Conservation (phyloP, 2,329 filamentous ascomycete genomes). For the Colletotrichum orbiculare region DNA sequence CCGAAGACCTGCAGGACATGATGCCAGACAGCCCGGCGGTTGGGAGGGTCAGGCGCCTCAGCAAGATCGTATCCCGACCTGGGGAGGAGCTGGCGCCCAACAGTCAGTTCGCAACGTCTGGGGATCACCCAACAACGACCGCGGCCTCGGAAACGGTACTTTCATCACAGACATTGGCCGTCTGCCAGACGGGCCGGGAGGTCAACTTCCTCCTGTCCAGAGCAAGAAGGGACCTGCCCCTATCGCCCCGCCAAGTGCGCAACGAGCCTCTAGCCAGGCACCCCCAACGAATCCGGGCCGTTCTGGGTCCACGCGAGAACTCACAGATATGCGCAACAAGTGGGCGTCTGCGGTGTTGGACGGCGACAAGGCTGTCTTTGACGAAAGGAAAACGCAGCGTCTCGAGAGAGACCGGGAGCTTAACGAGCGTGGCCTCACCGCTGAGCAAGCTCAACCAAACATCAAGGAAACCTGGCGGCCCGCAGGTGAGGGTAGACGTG, state of each 20-base stretch:
- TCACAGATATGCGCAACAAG: slow-evolving; percentile 44
- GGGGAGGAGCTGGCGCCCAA: slow-evolving; percentile 56
- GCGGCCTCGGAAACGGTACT: slow-evolving; percentile 81
- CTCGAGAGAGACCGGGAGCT: slow-evolving; percentile 57
- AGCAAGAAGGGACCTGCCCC: slow-evolving; percentile 56
- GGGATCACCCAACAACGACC: slow-evolving; percentile 78
- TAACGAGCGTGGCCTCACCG: slow-evolving; percentile 55
- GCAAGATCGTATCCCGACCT: slow-evolving; percentile 61
- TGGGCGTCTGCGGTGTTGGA: slow-evolving; percentile 57
- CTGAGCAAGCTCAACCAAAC: slow-evolving; percentile 57
- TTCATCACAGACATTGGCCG: slow-evolving; percentile 73
- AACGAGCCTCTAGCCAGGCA: slow-evolving; percentile 34
- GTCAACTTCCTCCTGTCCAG: slow-evolving; percentile 44
- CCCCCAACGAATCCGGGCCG: slow-evolving; percentile 14
- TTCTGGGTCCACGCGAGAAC: slow-evolving; percentile 22
- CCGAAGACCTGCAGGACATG: slow-evolving; percentile 39
- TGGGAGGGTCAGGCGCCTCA: slow-evolving; percentile 41
- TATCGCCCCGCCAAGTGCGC: slow-evolving; percentile 51
- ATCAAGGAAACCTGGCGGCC: slow-evolving; percentile 68
- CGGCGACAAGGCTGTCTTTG: slow-evolving; percentile 57
- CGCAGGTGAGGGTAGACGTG: slow-evolving; percentile 50
- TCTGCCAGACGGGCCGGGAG: slow-evolving; percentile 52
- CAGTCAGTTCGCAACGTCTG: slow-evolving; percentile 72
- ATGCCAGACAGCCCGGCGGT: slow-evolving; percentile 39
- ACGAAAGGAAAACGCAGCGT: slow-evolving; percentile 51